Base-by-base conservation (phyloP, 2,329 filamentous ascomycete genomes). In the Aspergillus clavatus region DNA sequence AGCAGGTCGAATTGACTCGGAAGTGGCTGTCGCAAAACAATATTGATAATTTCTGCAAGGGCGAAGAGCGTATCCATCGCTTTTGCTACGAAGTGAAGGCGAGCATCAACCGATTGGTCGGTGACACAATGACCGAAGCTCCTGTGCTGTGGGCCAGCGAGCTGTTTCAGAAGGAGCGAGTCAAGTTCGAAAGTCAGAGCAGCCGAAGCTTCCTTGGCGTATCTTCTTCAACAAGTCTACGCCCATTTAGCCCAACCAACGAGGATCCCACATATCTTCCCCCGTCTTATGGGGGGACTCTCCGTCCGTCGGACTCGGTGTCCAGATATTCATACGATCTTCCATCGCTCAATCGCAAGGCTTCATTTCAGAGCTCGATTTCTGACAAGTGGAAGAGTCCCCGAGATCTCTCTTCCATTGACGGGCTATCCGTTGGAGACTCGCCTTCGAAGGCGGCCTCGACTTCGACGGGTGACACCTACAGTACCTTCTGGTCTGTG, bases 121-220 rank as follows among this genome's bases (percentile, higher is more conserved):
- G 88, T 22, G 87, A 94, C 48, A 89, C 82, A 37, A 83, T 95
- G 50, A 76, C 86, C 49, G 87, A 95, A 28, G 87, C 87, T 0
- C 89, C 91, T 0, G 87, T 95, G 0, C 72, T 97, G 2, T 96
- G 89, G 89, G 89, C 89, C 0, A 96, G 89, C 60, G 86, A 94
- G 46, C 75, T 98, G 0, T 97, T 88, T 62, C 80, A 84, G 47
- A 80, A 86, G 18, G 90, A 96, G 50, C 66, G 68, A 36, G 59
- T 58, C 24, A 67, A 59, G 36, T 72, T 67, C 43, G 71, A 74
- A 42, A 59, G 65, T n/a, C 61, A 63, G n/a, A 60, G 58, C n/a
- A 57, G 55, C 42, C 60, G 64, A n/a, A 45, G 56, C n/a, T 65
- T 70, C 36, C 58, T 65, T 11, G 58, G 63, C 5, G 52, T 70